These are phyloP conservation scores for Detonula confervacea DNA, from an alignment of 352 stramenopile genomes.

Conservation along the genomic window DNA sequence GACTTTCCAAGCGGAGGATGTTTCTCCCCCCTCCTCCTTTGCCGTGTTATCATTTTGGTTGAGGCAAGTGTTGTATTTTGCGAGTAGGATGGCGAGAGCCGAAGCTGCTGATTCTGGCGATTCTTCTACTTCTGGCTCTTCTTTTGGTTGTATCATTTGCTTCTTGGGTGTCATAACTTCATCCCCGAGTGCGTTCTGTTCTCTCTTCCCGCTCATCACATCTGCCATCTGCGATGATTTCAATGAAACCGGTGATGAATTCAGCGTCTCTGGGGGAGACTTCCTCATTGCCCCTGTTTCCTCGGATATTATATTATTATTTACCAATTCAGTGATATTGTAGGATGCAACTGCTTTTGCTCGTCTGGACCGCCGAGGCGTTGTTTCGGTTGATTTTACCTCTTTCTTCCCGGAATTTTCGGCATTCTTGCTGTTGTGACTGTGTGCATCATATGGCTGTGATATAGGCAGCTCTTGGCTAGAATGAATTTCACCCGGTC, in stretches of 20 bases:
- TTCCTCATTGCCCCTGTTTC: neutral
- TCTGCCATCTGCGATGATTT: neutral
- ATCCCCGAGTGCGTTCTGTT: neutral
- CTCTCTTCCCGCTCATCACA: neutral
- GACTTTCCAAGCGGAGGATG: constrained; percentile 20
- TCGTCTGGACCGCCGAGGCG: neutral
- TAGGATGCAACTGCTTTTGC: constrained; percentile 18
- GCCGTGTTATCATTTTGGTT: neutral
- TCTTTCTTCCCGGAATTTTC: no score
- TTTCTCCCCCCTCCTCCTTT: neutral
- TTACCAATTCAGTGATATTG: constrained; percentile 15
- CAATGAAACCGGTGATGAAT: neutral
- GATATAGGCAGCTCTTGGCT: no score
- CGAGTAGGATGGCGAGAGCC: constrained; percentile 14
- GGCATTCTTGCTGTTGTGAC: neutral
- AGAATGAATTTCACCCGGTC: no score
- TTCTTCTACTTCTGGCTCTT: neutral
- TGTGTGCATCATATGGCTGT: no score
- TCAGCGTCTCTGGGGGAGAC: neutral
- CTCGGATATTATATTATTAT: constrained; percentile 13
- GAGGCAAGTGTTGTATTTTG: constrained; percentile 31
- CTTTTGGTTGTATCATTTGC: neutral
- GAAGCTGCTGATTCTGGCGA: constrained; percentile 6
- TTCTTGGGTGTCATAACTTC: neutral
- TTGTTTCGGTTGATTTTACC: no score